These are phyloP conservation scores for Anethum foeniculum DNA, from an alignment of 140 eudicot species.

Conservation along the genomic window DNA sequence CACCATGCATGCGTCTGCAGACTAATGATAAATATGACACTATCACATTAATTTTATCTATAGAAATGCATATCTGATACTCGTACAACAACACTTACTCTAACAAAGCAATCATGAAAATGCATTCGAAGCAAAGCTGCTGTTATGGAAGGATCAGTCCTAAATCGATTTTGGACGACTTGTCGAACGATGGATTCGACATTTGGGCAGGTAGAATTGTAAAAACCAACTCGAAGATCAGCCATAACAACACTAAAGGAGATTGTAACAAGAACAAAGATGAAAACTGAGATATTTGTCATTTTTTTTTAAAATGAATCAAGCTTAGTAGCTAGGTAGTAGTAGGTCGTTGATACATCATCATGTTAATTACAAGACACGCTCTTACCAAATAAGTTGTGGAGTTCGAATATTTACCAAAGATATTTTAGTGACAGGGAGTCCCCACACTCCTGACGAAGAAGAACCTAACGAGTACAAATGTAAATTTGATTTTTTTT, in stretches of 20 bases:
- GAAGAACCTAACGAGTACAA: no score
- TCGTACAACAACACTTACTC: constrained; percentile 21
- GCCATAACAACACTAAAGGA: not conserved
- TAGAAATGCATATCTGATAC: not conserved
- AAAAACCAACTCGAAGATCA: not conserved
- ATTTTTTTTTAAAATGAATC: not conserved
- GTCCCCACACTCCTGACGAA: no score
- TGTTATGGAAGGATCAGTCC: constrained; percentile 37
- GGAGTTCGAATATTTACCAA: no score
- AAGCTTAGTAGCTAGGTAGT: not conserved
- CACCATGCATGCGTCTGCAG: not conserved
- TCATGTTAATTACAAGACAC: no score
- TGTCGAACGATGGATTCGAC: constrained; percentile 37
- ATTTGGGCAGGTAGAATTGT: constrained; percentile 36
- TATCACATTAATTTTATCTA: not conserved
- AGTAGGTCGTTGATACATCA: not conserved
- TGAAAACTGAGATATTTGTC: not conserved
- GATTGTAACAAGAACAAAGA: not conserved
- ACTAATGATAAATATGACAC: not conserved
- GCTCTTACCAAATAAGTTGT: no score
- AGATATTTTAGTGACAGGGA: no score
- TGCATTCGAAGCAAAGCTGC: constrained; percentile 71
- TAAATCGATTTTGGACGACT: constrained; percentile 26
- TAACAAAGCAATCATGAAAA: constrained; percentile 62
- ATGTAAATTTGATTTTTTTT: no score